Evolutionary conservation across 805 yeast genomes (phyloP).

Genomic region (Spathaspora arborariae): DNA sequence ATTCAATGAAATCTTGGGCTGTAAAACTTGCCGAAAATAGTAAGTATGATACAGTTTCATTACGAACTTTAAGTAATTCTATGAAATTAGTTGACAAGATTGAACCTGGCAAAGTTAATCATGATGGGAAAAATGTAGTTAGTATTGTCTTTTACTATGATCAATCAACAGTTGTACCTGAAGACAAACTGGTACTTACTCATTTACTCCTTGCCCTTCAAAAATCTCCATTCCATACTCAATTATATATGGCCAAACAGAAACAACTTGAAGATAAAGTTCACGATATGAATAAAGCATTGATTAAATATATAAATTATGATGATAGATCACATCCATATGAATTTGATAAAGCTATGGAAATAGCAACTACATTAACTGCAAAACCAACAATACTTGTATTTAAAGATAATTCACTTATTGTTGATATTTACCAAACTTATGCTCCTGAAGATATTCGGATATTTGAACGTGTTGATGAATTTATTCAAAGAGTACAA

Average conservation of each 20-base stretch:
- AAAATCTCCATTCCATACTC: constrained; percentile 51
- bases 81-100: constrained; percentile 27
- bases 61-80: constrained; percentile 24
- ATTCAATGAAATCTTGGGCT: constrained; percentile 41
- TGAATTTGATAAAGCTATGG: constrained; percentile 43
- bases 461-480: constrained; percentile 40
- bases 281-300: constrained; percentile 36
- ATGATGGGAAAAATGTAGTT: constrained; percentile 33
- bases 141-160: constrained; percentile 55
- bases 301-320: constrained; percentile 43
- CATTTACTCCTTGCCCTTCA: constrained; percentile 59
- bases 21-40: constrained; percentile 45
- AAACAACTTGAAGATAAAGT: constrained; percentile 34
- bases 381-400: constrained; percentile 60
- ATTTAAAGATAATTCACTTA: constrained; percentile 53
- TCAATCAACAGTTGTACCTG: constrained; percentile 46
- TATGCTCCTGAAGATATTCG: constrained; percentile 65
- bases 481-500: constrained; percentile 48
- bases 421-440: constrained; percentile 53
- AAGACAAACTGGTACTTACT: constrained; percentile 61
- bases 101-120: constrained; percentile 27
- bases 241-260: constrained; percentile 52
- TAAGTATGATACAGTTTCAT: constrained; percentile 31
- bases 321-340: constrained; percentile 29
- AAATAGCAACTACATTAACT: constrained; percentile 49